A percentile compares a stretch with the other conserved stretches of the same genome.
phyloP scores from a whole-genome alignment of 1,284 basidiomycete genomes.

The Caloboletus inedulis region DNA sequence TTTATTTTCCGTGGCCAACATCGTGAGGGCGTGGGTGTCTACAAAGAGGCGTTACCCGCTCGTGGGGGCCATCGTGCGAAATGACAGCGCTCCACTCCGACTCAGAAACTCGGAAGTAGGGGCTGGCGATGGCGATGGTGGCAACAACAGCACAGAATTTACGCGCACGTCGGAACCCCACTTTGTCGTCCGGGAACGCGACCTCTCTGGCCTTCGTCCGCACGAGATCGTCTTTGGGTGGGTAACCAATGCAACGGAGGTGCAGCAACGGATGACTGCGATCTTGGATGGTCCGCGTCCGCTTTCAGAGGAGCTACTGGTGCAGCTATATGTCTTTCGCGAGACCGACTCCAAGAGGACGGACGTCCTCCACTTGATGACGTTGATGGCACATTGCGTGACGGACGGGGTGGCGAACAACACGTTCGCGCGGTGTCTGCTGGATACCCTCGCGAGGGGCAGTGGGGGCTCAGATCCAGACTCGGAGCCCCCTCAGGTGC shows the following conservation, averaged over 20 bases:
- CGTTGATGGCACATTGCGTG: conserved; percentile 17
- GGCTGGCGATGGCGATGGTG: no score
- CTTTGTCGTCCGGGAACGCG: conserved; percentile 22
- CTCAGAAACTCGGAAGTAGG: neutral
- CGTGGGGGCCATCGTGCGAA: conserved; percentile 13
- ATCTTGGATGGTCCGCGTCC: conserved; percentile 11
- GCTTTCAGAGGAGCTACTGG: conserved; percentile 24
- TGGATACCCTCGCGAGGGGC: conserved; percentile 40
- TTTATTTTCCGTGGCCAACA: conserved; percentile 16
- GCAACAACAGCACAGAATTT: neutral
- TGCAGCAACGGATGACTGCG: neutral
- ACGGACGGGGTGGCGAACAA: conserved; percentile 13
- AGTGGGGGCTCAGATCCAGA: conserved; percentile 13
- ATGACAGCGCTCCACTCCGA: neutral
- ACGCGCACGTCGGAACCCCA: neutral
- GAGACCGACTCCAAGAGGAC: neutral
- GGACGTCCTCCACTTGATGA: conserved; percentile 20
- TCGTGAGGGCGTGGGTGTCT: conserved; percentile 19
- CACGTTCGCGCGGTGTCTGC: conserved; percentile 33
- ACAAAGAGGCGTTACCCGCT: conserved; percentile 22
- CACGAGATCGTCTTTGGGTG: conserved; percentile 7
- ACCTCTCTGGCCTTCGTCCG: conserved; percentile 13
- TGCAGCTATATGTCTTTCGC: conserved; percentile 13
- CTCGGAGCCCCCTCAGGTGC: conserved; percentile 14
- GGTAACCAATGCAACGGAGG: conserved; percentile 13